Base-by-base conservation (phyloP, 805 yeast genomes). In the Spathaspora gorwiae region DNA sequence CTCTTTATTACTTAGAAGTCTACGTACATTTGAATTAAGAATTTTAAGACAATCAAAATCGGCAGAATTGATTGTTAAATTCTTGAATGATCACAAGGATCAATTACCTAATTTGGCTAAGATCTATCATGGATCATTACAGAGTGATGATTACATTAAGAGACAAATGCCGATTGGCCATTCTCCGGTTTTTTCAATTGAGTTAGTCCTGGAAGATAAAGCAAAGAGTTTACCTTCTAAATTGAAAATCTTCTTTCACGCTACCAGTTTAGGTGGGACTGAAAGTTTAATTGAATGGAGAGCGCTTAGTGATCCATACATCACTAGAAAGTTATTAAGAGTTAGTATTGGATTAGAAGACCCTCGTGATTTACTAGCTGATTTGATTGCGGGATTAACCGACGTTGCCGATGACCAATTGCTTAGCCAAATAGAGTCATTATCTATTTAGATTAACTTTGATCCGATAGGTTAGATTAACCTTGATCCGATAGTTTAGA, bases 281-380 rank as follows among this genome's bases (percentile, higher is more conserved):
- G 97, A 92, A 65, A 84, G 95, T 39, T 69, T 90, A 57, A 80
- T 90, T 46, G 97, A 90, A 64, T 89, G 96, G 96, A 79, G 97
- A 59, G 83, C 88, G 0, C 58, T 90, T 66, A 76, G 59, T 47
- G 73, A 89, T 58, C 60, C 76, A 1, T 52, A 65, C 4, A 84
- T 82, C 11, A 70, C 76, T 15, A 75, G 78, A 19, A 75, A 78
- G 1, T 61, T 89, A 39, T 63, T 90, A 35, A 76, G 97, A 62
- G 67, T 90, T 6, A 86, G 95, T 48, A 72, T 86, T 37, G 98
- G 97, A 19, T 74, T 83, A 39, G 97, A 90, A 61, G 78, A 84
- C 53, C 70, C 79, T 2, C 77, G 84, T 3, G 97, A 90, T 57
- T 72, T 90, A 54, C 85, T 89, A 42, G 74, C 64, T 0, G 97